Evolutionary conservation across 2,329 filamentous ascomycete species (phyloP), one percentile per base, ranked within the genome.

Genomic region (Exophiala oligosperma): DNA sequence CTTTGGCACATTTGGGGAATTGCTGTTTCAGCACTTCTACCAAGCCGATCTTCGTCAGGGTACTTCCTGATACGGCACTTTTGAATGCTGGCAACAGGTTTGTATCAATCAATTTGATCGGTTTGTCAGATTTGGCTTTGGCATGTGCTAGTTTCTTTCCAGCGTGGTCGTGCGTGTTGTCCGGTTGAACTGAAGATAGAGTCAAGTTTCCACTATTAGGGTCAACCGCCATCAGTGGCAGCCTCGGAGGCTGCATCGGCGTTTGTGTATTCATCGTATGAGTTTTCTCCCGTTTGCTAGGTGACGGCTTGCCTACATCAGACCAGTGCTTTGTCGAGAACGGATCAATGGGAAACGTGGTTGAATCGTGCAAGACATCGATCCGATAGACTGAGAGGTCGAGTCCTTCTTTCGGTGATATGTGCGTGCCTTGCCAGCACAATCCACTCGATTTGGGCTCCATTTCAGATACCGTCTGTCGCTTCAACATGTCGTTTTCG

Each of bases 301-400:
- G 56, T 26, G 48, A 61, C 14, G 57, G 50, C 40, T 62, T 66
- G 41, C 41, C 48, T 5, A 57, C 32, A 47, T 64, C 57, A 41
- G 59, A 72, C 94, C 94, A 97, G 73, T 97, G 97, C 0, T 78
- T 73, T 0, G 84, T 85, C 0, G 91, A 92, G 70, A 93, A 95
- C 0, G 94, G 94, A 68, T 99, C 87, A 63, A 99, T 93, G 6
- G 86, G 74, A 29, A 61, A 52, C 46, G 63, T 62, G 32, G 67
- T 64, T 49, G 56, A 58, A 40, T 70, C 58, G 41, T 60, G 44
- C 14, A 56, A 41, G 50, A 76, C 82, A 67, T 93, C 89, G 77
- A 96, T 87, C 63, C 81, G 84, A 73, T 88, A 90, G 6, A 81
- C 78, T 58, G 84, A 70, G 55, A 82, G 71, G n/a, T 81, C 76